Evolutionary conservation across 345 rosid genomes (phyloP).

Genomic region (Syzygium jambos): DNA sequence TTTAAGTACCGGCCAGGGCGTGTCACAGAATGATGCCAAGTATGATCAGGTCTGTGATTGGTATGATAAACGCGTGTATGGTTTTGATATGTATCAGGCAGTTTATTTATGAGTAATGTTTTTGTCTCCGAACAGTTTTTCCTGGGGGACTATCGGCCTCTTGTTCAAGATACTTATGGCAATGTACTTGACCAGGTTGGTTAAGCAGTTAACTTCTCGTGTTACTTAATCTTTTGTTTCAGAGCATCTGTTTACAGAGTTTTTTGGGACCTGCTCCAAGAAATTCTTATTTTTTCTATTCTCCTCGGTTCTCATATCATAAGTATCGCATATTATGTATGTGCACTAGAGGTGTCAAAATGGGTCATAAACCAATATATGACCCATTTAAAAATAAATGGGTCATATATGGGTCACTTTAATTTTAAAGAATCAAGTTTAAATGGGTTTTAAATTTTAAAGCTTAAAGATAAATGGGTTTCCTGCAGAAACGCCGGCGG

Average conservation of each 20-base stretch:
- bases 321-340: not conserved
- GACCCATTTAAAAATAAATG: too few species aligned
- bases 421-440: too few species aligned
- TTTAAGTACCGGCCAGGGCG: constrained; percentile 96
- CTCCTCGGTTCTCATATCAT: not conserved
- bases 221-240: not conserved
- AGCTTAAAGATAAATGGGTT: too few species aligned
- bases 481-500: not conserved
- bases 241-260: not conserved
- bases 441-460: too few species aligned
- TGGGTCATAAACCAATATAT: too few species aligned
- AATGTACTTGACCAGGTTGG: constrained; percentile 91
- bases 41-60: constrained; percentile 79
- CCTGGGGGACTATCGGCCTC: constrained; percentile 97
- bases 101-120: not conserved
- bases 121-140: constrained; percentile 53
- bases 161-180: constrained; percentile 74
- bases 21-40: constrained; percentile 86
- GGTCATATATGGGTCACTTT: too few species aligned
- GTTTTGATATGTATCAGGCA: not conserved
- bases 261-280: not conserved
- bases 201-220: not conserved
- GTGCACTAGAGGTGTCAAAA: too few species aligned
- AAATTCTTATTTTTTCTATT: not conserved
- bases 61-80: not conserved